Percentiles rank a stretch among this genome's conserved stretches.
Conservation (phyloP, 2,329 filamentous ascomycete genomes). For the Cladosporium sp. region DNA sequence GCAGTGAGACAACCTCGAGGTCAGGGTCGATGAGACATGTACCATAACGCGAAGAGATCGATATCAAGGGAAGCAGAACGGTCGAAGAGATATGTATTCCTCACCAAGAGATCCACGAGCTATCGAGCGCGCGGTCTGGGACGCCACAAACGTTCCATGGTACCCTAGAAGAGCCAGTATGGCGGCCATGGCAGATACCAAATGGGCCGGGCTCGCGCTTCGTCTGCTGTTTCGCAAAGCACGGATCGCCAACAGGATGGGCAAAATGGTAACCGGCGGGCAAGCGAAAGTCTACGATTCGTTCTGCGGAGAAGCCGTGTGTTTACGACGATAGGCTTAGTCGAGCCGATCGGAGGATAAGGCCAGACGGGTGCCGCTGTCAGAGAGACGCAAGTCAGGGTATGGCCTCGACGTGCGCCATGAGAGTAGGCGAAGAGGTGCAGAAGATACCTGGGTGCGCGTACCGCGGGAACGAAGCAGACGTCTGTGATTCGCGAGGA, state of each 20-base stretch:
- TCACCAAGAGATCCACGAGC: neutral
- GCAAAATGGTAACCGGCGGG: neutral
- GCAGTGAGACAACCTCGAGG: neutral
- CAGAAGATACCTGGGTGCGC: neutral
- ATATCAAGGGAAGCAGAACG: neutral
- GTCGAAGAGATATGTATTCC: conserved; percentile 8
- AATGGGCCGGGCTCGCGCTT: neutral
- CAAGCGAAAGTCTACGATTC: conserved; percentile 10
- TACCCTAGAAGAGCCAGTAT: conserved; percentile 6
- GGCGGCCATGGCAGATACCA: conserved; percentile 5
- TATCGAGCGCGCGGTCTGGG: conserved; percentile 4
- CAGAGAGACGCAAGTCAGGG: neutral
- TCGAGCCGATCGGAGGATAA: neutral
- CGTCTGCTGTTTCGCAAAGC: neutral
- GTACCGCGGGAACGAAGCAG: neutral
- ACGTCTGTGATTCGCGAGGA: neutral
- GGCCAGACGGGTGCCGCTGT: neutral
- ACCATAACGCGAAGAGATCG: neutral
- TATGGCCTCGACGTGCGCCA: conserved; percentile 1
- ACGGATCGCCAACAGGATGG: neutral
- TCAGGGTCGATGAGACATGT: neutral
- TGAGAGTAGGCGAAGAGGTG: neutral
- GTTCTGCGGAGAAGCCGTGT: conserved; percentile 2
- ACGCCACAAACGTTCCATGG: conserved; percentile 5
- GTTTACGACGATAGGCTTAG: conserved; percentile 7